Evolutionary conservation across 352 stramenopile species (phyloP), one percentile per base, ranked within the genome.

Genomic region (Ochromonadaceae sp.): DNA sequence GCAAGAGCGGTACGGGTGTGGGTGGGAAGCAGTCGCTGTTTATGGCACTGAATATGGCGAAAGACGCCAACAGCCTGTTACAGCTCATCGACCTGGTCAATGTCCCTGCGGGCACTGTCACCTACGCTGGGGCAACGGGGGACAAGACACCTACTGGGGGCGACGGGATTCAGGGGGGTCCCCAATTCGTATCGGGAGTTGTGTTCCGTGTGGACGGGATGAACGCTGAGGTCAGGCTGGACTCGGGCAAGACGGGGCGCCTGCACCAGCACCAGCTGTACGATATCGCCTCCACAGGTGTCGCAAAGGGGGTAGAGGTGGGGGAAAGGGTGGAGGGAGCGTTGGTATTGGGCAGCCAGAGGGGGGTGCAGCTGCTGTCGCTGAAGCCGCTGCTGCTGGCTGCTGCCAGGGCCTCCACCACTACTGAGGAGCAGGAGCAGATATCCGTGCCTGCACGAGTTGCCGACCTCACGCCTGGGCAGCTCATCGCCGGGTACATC

Each of bases 311-410:
- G 20, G 40, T 20, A 20, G 20, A n/a, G 40, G 40, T 46, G 20
- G 63, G 63, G 1, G 30, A 41, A 17, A 30, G 35, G 7, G 25
- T 70, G 30, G 57, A 48, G 26, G 35, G 46, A 20, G 44, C 62
- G 12, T 26, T 72, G 4, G 67, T 72, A 17, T 47, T 72, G 0
- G 67, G 53, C 5, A 47, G 62, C 36, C 52, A 67, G 43, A 35
- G 5, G 26, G 62, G 65, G 22, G 35, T 36, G 38, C 65, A 56
- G 2, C 35, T 59, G 20, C 47, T 72, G 2, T 68, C 67, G 26
- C n/a, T 71, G 20, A 72, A 72, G 32, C 67, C 67, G 26, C 34
- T 72, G 17, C 53, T 72, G 35, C 32, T 72, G 49, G 34, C 32
- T 7, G 65, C 63, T n/a, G 9, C 3, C 3, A 56, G 5, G 15